These are phyloP conservation scores for Corchorus capsularis DNA, from an alignment of 345 rosid species.

Conservation along the genomic window DNA sequence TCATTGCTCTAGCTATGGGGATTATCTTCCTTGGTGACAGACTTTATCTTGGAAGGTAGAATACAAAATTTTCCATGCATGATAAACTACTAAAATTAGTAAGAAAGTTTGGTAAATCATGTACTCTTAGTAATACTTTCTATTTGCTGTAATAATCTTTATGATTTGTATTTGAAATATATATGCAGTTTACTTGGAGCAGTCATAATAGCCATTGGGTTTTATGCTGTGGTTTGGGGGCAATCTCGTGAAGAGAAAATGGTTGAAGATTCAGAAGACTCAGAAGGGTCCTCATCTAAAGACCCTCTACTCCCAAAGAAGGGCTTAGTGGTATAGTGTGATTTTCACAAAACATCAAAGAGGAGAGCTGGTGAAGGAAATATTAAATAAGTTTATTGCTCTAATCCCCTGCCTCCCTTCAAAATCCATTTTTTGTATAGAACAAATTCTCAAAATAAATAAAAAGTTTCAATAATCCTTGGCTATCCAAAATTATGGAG, in stretches of 20 bases:
- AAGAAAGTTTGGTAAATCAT: background rate
- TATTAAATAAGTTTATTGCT: background rate
- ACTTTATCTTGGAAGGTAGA: constrained; percentile 45
- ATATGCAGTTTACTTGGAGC: constrained; percentile 21
- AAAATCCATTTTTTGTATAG: background rate
- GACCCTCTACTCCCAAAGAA: constrained; percentile 22
- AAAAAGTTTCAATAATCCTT: no score
- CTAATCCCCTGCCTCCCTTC: background rate
- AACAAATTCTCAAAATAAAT: background rate
- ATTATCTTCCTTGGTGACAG: constrained; percentile 39
- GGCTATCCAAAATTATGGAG: no score
- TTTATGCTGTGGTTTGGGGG: constrained; percentile 45
- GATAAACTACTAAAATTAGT: background rate
- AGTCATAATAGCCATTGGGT: constrained; percentile 20
- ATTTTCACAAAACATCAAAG: background rate
- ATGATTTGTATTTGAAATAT: background rate
- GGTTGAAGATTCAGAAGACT: background rate
- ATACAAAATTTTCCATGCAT: no score
- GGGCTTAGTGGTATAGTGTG: background rate
- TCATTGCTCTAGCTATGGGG: constrained; percentile 28
- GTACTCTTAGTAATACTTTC: background rate
- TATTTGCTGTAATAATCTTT: background rate
- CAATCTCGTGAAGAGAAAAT: constrained; percentile 27
- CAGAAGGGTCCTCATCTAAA: constrained; percentile 8
- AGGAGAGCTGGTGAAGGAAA: background rate